Evolutionary conservation across 257 asterid species (phyloP).

Genomic region (Solanum chilense): DNA sequence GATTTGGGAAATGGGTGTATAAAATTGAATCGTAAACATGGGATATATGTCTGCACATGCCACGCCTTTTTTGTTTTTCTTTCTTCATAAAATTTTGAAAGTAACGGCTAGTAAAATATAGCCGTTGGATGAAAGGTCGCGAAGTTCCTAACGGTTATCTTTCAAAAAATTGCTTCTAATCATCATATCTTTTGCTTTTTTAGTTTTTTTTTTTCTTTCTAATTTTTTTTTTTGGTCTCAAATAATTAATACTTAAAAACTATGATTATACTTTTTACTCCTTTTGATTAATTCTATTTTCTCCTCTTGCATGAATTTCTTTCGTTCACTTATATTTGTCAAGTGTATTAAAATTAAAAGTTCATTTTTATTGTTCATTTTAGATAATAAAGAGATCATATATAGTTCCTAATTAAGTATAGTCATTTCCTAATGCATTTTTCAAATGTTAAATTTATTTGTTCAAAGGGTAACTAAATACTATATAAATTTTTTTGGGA

Average conservation of each 20-base stretch:
- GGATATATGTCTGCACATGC: constrained; percentile 21
- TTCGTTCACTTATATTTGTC: rapidly evolving
- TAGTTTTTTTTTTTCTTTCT: not conserved
- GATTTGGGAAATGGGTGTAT: not conserved
- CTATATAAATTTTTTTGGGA: not conserved
- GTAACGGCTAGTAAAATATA: constrained; percentile 56
- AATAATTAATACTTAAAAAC: not conserved
- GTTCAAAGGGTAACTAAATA: not conserved
- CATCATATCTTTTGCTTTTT: not conserved
- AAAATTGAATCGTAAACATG: constrained; percentile 21
- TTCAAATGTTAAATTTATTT: not conserved
- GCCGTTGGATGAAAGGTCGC: constrained; percentile 40
- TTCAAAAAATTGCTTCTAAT: not conserved
- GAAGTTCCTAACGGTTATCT: constrained; percentile 25
- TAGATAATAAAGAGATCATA: not conserved
- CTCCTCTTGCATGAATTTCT: not conserved
- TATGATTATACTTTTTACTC: not conserved
- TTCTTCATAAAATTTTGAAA: constrained; percentile 29
- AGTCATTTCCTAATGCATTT: too few relatives aligned
- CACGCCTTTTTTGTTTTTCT: not conserved
- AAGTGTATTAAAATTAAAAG: too few relatives aligned
- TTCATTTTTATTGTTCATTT: not conserved
- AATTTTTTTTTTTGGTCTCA: not conserved
- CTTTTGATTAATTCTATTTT: not conserved
- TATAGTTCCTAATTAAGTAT: too few relatives aligned